phyloP scores from a whole-genome alignment of 177 flowering plant genomes.

The Vitis hybrid region DNA sequence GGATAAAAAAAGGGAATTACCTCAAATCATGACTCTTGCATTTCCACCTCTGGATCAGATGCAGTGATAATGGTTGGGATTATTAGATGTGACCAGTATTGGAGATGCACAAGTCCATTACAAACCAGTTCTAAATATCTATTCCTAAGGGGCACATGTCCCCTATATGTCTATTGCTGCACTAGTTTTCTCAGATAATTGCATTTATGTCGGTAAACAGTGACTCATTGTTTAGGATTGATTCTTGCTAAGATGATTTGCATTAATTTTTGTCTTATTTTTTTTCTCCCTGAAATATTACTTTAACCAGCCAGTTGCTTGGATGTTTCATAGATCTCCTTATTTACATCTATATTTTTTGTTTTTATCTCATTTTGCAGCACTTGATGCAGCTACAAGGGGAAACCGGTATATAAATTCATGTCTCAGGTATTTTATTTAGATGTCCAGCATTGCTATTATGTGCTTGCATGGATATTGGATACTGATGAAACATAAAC shows the following conservation, averaged over 20 bases:
- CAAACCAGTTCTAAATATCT: too few relatives aligned
- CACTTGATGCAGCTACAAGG: constrained; percentile 90
- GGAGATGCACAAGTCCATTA: too few relatives aligned
- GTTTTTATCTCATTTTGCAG: constrained; percentile 38
- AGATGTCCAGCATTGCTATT: not conserved
- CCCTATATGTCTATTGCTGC: too few relatives aligned
- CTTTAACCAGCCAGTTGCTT: not conserved
- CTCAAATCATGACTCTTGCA: too few relatives aligned
- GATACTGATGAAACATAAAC: not conserved
- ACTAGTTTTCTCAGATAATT: too few relatives aligned
- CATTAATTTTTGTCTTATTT: not conserved
- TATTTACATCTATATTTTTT: not conserved
- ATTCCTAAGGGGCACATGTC: too few relatives aligned
- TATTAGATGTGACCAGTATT: too few relatives aligned
- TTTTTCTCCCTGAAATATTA: not conserved
- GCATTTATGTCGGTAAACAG: too few relatives aligned
- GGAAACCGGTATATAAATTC: constrained; percentile 91
- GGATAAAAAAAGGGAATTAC: too few relatives aligned
- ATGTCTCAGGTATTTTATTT: constrained; percentile 67
- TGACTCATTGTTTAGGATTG: not conserved
- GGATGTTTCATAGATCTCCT: not conserved
- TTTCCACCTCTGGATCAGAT: too few relatives aligned
- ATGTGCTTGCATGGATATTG: not conserved
- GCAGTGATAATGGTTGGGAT: too few relatives aligned
- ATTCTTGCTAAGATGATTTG: not conserved